These are phyloP conservation scores for Margaritispora aquatica DNA, from an alignment of 495 filamentous ascomycete genomes.

Conservation along the genomic window DNA sequence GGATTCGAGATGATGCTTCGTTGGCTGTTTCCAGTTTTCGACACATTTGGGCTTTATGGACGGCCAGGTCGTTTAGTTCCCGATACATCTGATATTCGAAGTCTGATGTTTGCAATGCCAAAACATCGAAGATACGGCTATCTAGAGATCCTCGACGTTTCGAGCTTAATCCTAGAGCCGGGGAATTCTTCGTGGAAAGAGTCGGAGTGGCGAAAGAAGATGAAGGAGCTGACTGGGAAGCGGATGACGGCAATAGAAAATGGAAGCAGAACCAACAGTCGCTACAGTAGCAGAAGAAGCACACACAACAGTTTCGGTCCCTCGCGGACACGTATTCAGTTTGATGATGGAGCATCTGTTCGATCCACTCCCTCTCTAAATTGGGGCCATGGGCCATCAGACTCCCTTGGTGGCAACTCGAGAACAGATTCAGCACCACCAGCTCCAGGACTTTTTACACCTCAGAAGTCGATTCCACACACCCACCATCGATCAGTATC, in stretches of 20 bases:
- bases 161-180: conserved; percentile 65
- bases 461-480: neutral
- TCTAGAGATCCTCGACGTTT: conserved; percentile 81
- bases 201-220: conserved; percentile 77
- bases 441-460: conserved; percentile 9
- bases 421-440: conserved; percentile 41
- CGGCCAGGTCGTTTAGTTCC: conserved; percentile 82
- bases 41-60: conserved; percentile 88
- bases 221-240: conserved; percentile 86
- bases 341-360: conserved; percentile 57
- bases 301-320: conserved; percentile 59
- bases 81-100: conserved; percentile 75
- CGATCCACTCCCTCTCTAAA: conserved; percentile 49
- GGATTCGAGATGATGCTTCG: conserved; percentile 97
- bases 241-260: conserved; percentile 58
- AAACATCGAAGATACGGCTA: conserved; percentile 85
- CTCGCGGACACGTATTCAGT: conserved; percentile 44
- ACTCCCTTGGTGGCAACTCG: conserved; percentile 31
- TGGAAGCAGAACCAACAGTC: conserved; percentile 43
- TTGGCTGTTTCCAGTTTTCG: conserved; percentile 90
- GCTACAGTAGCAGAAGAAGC: conserved; percentile 51
- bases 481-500: conserved; percentile 23
- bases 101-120: conserved; percentile 98
- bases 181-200: conserved; percentile 79
- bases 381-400: conserved; percentile 22